Conservation (phyloP, 805 yeast genomes). For the Saturnispora diversa region DNA sequence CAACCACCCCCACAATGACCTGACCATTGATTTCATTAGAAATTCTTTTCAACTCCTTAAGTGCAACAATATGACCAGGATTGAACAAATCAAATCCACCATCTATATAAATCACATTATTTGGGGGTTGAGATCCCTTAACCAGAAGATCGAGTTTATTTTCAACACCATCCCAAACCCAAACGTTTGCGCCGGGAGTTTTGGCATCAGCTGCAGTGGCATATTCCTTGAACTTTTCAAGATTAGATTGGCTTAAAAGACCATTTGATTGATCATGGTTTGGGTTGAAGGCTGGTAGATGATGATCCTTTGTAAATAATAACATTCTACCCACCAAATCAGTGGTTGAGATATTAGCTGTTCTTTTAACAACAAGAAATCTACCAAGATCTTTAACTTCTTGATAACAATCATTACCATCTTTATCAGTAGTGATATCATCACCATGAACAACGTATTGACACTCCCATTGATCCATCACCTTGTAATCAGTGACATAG, state of each 20-base stretch:
- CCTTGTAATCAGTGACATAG: conserved; percentile 80
- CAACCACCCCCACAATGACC: conserved; percentile 59
- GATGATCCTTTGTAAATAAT: conserved; percentile 51
- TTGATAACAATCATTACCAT: conserved; percentile 90
- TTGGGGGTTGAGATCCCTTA: conserved; percentile 23
- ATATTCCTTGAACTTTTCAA: conserved; percentile 42
- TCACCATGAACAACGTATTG: conserved; percentile 96
- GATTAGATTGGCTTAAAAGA: conserved; percentile 30
- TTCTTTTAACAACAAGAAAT: conserved; percentile 84
- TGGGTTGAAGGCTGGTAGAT: conserved; percentile 34
- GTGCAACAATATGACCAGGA: conserved; percentile 81
- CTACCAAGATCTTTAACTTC: conserved; percentile 76
- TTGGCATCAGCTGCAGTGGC: conserved; percentile 59
- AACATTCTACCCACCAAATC: conserved; percentile 89
- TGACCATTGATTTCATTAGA: conserved; percentile 29
- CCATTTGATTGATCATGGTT: conserved; percentile 21
- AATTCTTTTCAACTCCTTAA: conserved; percentile 39
- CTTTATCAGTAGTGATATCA: conserved; percentile 93
- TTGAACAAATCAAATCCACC: conserved; percentile 92
- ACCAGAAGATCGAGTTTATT: conserved; percentile 29
- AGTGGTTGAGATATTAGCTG: conserved; percentile 91
- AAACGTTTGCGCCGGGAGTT: conserved; percentile 50
- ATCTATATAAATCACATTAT: conserved; percentile 41
- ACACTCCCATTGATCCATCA: conserved; percentile 70
- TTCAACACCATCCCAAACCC: conserved; percentile 27